Evolutionary conservation across 2,329 filamentous ascomycete species (phyloP), one percentile per base, ranked within the genome.

Genomic region (Dothideomycetes sp.): DNA sequence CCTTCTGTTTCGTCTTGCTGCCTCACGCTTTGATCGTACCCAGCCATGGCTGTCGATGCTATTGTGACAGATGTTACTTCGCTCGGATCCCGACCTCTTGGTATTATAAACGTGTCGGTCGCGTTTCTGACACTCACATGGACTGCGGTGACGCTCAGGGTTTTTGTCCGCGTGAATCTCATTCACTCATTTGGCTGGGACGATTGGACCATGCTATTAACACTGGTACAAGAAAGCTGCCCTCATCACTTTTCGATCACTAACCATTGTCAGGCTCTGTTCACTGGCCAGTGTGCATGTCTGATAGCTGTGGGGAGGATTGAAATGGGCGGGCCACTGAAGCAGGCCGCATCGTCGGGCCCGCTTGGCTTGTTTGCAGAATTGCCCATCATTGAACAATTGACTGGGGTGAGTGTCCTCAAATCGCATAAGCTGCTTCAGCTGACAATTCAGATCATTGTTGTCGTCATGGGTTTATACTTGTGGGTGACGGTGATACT

Each of bases 361-460:
- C n/a, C n/a, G 2, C 30, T 19, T n/a, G 30, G 37, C 11, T 15
- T 36, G n/a, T 3, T 19, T 10, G 31, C 14, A 36, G 15, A 42
- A 9, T 19, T 32, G 3, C 22, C 11, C 10, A 10, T 22, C 8
- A n/a, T 36, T 58, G 58, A 58, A 53, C 39, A 70, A 63, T 66
- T 73, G 65, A 57, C 57, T 71, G 12, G 65, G 65, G 39, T 68
- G 72, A 48, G 52, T 66, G 22, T 4, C 8, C 10, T 7, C n/a
- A 5, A 16, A 61, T 63, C 42, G 60, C 7, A 66, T 59, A 19
- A 58, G 64, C 36, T 50, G 64, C 12, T 59, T 66, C 36, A 69
- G 67, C 2, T 66, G 8, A 54, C 67, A 19, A 66, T 70, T 27
- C 62, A 72, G 24, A 63, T 69, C 38, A 57, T 73, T 15, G 65